These are phyloP conservation scores for Rubroboletus satanas DNA, from an alignment of 768 basidiomycete genomes.

Conservation along the genomic window DNA sequence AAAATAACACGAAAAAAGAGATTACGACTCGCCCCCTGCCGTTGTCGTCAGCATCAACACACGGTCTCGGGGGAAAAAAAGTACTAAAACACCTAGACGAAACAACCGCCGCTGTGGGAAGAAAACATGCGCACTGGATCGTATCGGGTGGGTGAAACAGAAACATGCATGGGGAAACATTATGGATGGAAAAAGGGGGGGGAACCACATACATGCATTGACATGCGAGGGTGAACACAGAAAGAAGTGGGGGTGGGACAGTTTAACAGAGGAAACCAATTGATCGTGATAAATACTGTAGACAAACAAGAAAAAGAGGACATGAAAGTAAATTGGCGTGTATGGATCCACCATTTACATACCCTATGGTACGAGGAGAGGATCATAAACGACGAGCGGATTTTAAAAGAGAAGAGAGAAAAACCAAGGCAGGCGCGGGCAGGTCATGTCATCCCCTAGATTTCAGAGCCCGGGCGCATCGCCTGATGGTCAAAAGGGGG, in stretches of 20 bases:
- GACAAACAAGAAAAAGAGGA: background rate
- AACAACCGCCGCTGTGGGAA: background rate
- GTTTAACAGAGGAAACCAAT: background rate
- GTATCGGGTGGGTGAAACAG: background rate
- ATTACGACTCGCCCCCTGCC: too few species aligned
- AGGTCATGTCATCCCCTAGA: background rate
- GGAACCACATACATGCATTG: background rate
- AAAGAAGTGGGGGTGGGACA: background rate
- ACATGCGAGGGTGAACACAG: background rate
- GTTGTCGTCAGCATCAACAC: too few species aligned
- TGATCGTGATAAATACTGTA: conserved; percentile 11
- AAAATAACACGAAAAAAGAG: too few species aligned
- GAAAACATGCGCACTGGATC: background rate
- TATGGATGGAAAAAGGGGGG: background rate
- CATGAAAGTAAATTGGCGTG: background rate
- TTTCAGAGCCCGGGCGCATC: background rate
- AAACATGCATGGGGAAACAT: background rate
- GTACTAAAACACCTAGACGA: background rate
- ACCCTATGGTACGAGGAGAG: conserved; percentile 9
- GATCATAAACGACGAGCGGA: background rate
- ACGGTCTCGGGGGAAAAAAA: background rate
- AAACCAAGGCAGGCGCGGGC: background rate
- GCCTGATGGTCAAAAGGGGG: background rate
- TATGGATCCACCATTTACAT: conserved; percentile 4
- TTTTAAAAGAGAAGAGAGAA: background rate